phyloP scores from a whole-genome alignment of 1,139 yeast species.

The Yamadazyma blattariae region DNA sequence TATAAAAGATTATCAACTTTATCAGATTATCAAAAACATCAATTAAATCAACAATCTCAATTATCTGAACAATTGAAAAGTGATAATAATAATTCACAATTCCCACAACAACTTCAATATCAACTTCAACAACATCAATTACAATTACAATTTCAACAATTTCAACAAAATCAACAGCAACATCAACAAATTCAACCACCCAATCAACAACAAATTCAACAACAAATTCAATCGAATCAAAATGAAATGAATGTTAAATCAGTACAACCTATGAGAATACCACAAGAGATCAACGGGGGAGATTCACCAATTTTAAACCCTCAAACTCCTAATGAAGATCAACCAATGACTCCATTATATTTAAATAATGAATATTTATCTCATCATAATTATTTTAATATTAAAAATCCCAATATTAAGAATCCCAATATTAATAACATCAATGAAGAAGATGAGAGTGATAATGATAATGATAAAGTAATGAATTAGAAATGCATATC shows the following conservation, averaged over 20 bases:
- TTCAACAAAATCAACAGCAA: conserved; percentile 6
- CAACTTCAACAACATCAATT: neutral
- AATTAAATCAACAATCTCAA: neutral
- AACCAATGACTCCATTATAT: conserved; percentile 47
- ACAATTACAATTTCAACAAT: neutral
- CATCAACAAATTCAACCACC: neutral
- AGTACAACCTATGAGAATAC: conserved; percentile 6
- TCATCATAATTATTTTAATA: conserved; percentile 11
- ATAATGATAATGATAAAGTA: conserved; percentile 4
- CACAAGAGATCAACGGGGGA: conserved; percentile 18
- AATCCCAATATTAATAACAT: conserved; percentile 8
- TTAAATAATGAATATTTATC: conserved; percentile 19
- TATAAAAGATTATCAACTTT: conserved; percentile 18
- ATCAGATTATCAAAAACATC: conserved; percentile 5
- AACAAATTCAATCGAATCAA: neutral
- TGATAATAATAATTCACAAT: neutral
- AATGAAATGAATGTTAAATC: conserved; percentile 2
- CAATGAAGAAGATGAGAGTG: conserved; percentile 4
- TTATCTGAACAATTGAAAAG: neutral
- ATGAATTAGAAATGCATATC: neutral
- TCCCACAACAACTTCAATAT: conserved; percentile 3
- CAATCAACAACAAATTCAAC: neutral
- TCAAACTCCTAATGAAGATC: conserved; percentile 42
- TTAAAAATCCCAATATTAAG: conserved; percentile 5
- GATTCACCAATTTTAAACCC: conserved; percentile 39